phyloP scores from a whole-genome alignment of 805 yeast genomes.

The Ogataea saltuana region DNA sequence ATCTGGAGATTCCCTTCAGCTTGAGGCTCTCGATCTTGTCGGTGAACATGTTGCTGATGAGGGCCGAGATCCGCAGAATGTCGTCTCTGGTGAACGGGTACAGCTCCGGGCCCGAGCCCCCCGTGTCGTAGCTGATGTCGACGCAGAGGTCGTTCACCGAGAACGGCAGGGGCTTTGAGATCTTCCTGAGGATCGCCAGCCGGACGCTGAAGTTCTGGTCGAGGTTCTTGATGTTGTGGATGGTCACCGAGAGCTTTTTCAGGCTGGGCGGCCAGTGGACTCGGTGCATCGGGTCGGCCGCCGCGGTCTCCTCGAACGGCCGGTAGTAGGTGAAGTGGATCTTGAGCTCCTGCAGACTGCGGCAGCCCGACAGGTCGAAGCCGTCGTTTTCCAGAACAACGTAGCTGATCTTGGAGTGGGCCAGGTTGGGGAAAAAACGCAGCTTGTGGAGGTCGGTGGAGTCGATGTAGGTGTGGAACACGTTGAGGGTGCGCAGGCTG shows the following conservation, averaged over 20 bases:
- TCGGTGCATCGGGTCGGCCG: constrained; percentile 11
- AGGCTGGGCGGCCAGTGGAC: constrained; percentile 32
- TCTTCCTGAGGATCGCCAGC: constrained; percentile 28
- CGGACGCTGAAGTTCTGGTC: constrained; percentile 32
- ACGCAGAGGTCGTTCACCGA: constrained; percentile 32
- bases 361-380: constrained; percentile 31
- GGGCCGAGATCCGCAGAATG: constrained; percentile 28
- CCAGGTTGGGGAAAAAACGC: constrained; percentile 31
- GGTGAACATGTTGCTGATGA: constrained; percentile 30
- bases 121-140: constrained; percentile 35
- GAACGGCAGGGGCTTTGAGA: constrained; percentile 31
- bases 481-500: constrained; percentile 28
- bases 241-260: constrained; percentile 32
- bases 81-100: constrained; percentile 33
- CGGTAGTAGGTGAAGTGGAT: constrained; percentile 33
- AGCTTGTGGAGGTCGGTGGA: constrained; percentile 30
- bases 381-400: constrained; percentile 32
- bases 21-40: constrained; percentile 30
- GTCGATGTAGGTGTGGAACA: constrained; percentile 33
- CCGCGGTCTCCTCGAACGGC: constrained; percentile 14
- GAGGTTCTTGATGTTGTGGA: constrained; percentile 32
- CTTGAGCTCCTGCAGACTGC: constrained; percentile 31
- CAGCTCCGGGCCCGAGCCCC: constrained; percentile 28
- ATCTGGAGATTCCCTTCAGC: constrained; percentile 34
- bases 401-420: constrained; percentile 33